phyloP scores from a whole-genome alignment of 2,329 filamentous ascomycete species.

The Eutypa lata region DNA sequence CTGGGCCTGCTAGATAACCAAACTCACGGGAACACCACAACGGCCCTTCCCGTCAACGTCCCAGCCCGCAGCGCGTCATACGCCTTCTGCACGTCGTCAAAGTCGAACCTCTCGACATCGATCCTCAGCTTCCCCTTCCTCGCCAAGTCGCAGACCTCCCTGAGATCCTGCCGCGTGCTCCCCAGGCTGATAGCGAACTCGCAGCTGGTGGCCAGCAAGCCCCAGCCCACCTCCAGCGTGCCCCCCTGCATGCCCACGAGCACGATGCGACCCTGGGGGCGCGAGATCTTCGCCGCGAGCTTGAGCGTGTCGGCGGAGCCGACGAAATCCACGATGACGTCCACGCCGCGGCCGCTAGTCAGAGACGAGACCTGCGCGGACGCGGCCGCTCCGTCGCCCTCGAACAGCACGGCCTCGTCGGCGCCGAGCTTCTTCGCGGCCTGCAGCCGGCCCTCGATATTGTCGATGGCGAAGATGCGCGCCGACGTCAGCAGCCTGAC shows the following conservation, averaged over 20 bases:
- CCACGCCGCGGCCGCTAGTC: slow-evolving; percentile 25
- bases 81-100: slow-evolving; percentile 11
- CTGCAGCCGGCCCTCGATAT: slow-evolving; percentile 3
- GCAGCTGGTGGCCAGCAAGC: slow-evolving; percentile 13
- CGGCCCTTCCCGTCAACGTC: slow-evolving; percentile 9
- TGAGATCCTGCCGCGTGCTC: slow-evolving; percentile 15
- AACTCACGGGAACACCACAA: slow-evolving; percentile 13
- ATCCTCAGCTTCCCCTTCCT: slow-evolving; percentile 11
- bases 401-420: slow-evolving; percentile 7
- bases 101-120: slow-evolving; percentile 12
- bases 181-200: slow-evolving; percentile 17
- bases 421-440: slow-evolving; percentile 11
- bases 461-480: slow-evolving; percentile 12
- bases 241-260: slow-evolving; percentile 15
- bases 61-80: slow-evolving; percentile 12
- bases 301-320: slow-evolving; percentile 9
- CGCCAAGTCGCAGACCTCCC: slow-evolving; percentile 16
- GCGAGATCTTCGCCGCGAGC: slow-evolving; percentile 13
- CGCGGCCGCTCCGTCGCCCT: slow-evolving; percentile 3
- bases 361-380: slow-evolving; percentile 15
- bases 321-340: slow-evolving; percentile 27
- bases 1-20: not conserved
- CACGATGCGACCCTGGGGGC: slow-evolving; percentile 12
- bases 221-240: slow-evolving; percentile 15
- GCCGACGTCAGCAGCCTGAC: slow-evolving; percentile 13